A percentile compares a stretch with the other conserved stretches of the same genome.
Evolutionary conservation across 2,329 filamentous ascomycete genomes (phyloP).

Genomic region (Fusarium miscanthi): DNA sequence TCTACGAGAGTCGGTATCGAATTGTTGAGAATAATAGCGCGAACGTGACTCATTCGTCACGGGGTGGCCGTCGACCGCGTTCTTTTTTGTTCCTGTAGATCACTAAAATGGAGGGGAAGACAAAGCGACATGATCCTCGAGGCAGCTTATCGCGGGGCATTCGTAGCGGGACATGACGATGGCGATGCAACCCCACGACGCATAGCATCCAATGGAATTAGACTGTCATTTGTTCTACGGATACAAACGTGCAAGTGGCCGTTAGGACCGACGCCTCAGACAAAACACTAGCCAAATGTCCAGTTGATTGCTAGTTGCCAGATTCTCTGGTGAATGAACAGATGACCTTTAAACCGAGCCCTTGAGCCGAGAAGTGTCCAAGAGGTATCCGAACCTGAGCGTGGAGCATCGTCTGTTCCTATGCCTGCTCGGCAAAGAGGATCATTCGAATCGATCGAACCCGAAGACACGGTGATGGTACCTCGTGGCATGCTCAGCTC

Average conservation of each 20-base stretch:
- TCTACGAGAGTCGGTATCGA: neutral
- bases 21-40: slow-evolving; percentile 5
- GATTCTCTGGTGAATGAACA: neutral
- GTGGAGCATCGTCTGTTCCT: neutral
- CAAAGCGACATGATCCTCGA: slow-evolving; percentile 11
- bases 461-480: slow-evolving; percentile 19
- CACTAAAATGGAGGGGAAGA: slow-evolving; percentile 31
- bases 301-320: neutral
- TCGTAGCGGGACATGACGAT: slow-evolving; percentile 20
- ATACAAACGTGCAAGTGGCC: slow-evolving; percentile 13
- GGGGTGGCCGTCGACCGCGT: neutral
- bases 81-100: slow-evolving; percentile 39
- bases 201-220: slow-evolving; percentile 22
- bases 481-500: slow-evolving; percentile 5
- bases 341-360: slow-evolving; percentile 3
- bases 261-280: slow-evolving; percentile 16
- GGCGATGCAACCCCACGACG: slow-evolving; percentile 27
- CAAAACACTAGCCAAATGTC: neutral
- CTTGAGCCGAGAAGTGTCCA: slow-evolving; percentile 18
- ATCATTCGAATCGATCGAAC: slow-evolving; percentile 21
- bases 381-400: neutral
- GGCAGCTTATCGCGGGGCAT: slow-evolving; percentile 34
- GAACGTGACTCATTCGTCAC: slow-evolving; percentile 19
- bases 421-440: neutral
- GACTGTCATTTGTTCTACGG: slow-evolving; percentile 2